These are phyloP conservation scores for Neurospora sp. DNA, from an alignment of 495 filamentous ascomycete species.

Conservation along the genomic window DNA sequence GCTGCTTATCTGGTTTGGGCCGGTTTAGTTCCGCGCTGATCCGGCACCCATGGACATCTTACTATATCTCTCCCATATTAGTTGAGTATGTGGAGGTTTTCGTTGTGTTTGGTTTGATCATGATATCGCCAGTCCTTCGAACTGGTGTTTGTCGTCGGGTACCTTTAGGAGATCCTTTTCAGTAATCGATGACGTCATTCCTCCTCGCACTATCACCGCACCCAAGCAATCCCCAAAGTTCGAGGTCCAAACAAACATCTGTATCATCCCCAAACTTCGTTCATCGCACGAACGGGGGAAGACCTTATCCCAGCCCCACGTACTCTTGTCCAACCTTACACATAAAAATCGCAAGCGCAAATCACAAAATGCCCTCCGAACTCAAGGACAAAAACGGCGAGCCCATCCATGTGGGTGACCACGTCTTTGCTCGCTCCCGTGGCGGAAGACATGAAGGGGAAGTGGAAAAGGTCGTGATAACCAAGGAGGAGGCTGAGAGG, in stretches of 20 bases:
- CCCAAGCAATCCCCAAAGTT: not conserved
- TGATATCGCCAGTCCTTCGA: not conserved
- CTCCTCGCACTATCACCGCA: not conserved
- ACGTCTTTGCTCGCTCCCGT: constrained; percentile 23
- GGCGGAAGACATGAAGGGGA: constrained; percentile 28
- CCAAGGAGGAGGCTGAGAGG: constrained; percentile 22
- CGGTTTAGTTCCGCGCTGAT: not conserved
- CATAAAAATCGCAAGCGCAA: not conserved
- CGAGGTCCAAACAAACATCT: not conserved
- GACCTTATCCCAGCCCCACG: not conserved
- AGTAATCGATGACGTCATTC: not conserved
- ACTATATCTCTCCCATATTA: not conserved
- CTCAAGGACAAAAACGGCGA: constrained; percentile 26
- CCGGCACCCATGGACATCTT: not conserved
- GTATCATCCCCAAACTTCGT: not conserved
- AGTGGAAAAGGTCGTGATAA: constrained; percentile 28
- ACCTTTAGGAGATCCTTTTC: too few species aligned
- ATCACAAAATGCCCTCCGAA: constrained; percentile 12
- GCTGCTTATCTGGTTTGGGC: not conserved
- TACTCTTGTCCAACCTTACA: not conserved
- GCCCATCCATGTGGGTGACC: constrained; percentile 27
- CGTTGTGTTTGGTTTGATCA: not conserved
- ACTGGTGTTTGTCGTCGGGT: not conserved
- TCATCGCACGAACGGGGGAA: not conserved
- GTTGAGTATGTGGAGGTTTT: not conserved